Percentiles rank a stretch among this genome's conserved stretches.
Conservation (phyloP, 2,329 filamentous ascomycete genomes). For the Neonectria ditissima region DNA sequence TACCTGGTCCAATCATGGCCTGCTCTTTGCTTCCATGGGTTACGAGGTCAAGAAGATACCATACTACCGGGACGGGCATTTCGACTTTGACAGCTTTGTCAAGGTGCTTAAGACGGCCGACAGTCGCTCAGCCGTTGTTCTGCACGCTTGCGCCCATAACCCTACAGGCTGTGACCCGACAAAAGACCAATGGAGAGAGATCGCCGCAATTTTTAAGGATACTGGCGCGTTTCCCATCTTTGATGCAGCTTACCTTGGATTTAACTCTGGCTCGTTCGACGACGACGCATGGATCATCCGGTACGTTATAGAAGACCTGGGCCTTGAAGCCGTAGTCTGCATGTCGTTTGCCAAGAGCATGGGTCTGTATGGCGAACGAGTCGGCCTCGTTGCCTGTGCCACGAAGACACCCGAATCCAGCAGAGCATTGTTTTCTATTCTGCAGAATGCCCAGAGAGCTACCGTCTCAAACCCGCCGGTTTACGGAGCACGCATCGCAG, state of each 20-base stretch:
- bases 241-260: constrained; percentile 34
- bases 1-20: constrained; percentile 56
- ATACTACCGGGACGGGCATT: constrained; percentile 49
- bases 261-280: constrained; percentile 38
- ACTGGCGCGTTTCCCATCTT: constrained; percentile 33
- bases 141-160: constrained; percentile 58
- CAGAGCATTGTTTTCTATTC: constrained; percentile 41
- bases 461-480: constrained; percentile 52
- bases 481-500: constrained; percentile 51
- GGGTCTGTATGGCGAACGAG: constrained; percentile 54
- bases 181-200: constrained; percentile 37
- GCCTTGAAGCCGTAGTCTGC: constrained; percentile 65
- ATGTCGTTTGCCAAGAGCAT: constrained; percentile 73
- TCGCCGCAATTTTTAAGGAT: constrained; percentile 25
- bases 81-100: constrained; percentile 50
- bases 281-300: constrained; percentile 37
- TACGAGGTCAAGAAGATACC: constrained; percentile 48
- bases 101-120: constrained; percentile 42
- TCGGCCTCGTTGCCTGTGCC: constrained; percentile 47
- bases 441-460: constrained; percentile 49
- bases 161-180: constrained; percentile 55
- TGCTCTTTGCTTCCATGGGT: constrained; percentile 50
- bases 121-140: constrained; percentile 44
- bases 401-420: constrained; percentile 28
- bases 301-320: constrained; percentile 44